Base-by-base conservation (phyloP, 164 flowering plant species). In the Annona squamosa region DNA sequence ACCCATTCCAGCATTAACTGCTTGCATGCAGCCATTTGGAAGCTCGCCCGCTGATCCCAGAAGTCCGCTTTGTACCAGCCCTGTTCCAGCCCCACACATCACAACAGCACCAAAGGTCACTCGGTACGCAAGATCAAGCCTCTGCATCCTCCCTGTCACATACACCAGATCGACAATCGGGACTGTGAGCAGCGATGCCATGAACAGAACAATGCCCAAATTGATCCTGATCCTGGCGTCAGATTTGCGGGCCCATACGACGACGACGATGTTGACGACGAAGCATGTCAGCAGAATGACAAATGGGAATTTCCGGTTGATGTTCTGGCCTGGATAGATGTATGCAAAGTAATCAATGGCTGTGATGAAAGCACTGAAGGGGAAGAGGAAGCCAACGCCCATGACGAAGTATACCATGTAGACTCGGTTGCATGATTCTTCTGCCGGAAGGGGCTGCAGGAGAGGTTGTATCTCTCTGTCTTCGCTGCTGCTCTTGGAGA, bases 351-450 rank as follows among this genome's bases (percentile, higher is more conserved):
- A 95, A 75, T 95, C 99, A 70, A 95, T 94, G 84, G 98, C 98
- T 4, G 97, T 91, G 84, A 96, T 88, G 90, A 93, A 96, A 68
- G 98, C 91, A 81, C 91, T 93, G 97, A 97, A 91, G 56, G 99
- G 99, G 66, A 93, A 87, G 70, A 90, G 91, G 78, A 72, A 96
- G 2, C 97, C 99, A 0, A 86, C 69, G 46, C 98, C 98, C 2
- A 93, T 75, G 0, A 87, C 85, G 85, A 94, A 92, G 91, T 89
- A 90, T 78, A 88, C 82, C 41, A 87, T 82, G 91, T 94, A 94
- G 37, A 26, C 37, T 26, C 37, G 37, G 37, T 26, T 26, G 37
- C 37, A 26, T 26, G 37, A 26, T 26, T 26, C 37, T 26, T 1
- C 37, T 26, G 37, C 37, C 37, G 37, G 37, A 26, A 26, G 37